phyloP scores from a whole-genome alignment of 805 yeast species.

The Ogataea nonfermentans region DNA sequence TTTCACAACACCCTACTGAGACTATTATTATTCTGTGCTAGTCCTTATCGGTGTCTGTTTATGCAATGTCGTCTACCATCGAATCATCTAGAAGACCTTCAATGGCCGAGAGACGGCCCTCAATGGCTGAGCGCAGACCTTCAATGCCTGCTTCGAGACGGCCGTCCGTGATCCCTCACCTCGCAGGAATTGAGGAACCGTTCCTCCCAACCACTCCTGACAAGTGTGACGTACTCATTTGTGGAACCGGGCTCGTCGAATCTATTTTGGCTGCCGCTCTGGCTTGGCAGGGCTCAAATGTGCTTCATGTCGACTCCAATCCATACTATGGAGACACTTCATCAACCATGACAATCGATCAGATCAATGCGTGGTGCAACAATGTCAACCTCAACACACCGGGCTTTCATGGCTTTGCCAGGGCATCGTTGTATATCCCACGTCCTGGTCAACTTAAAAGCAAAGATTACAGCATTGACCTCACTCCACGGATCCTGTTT shows the following conservation, averaged over 20 bases:
- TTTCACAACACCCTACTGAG: not conserved
- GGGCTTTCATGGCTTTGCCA: slow-evolving; percentile 38
- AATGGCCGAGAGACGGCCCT: slow-evolving; percentile 67
- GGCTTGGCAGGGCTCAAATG: slow-evolving; percentile 98
- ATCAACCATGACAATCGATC: slow-evolving; percentile 85
- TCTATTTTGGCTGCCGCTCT: slow-evolving; percentile 88
- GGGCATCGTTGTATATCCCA: slow-evolving; percentile 82
- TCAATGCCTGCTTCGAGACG: slow-evolving; percentile 31
- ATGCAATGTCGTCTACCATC: slow-evolving; percentile 21
- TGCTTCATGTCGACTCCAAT: slow-evolving; percentile 83
- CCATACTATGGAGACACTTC: slow-evolving; percentile 85
- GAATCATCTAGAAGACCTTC: slow-evolving; percentile 49
- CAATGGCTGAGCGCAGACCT: slow-evolving; percentile 41
- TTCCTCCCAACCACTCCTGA: slow-evolving; percentile 59
- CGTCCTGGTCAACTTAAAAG: slow-evolving; percentile 54
- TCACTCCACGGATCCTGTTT: slow-evolving; percentile 83
- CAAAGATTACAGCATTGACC: slow-evolving; percentile 81
- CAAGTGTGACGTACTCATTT: slow-evolving; percentile 81
- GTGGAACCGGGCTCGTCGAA: slow-evolving; percentile 91
- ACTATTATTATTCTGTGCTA: not conserved
- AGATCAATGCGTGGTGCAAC: slow-evolving; percentile 78
- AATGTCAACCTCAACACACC: slow-evolving; percentile 51
- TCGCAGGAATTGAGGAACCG: slow-evolving; percentile 79
- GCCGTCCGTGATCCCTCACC: slow-evolving; percentile 55
- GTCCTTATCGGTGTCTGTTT: slow-evolving; percentile 4